Conservation (phyloP, 805 yeast species). For the Isabelozyma gotoi region DNA sequence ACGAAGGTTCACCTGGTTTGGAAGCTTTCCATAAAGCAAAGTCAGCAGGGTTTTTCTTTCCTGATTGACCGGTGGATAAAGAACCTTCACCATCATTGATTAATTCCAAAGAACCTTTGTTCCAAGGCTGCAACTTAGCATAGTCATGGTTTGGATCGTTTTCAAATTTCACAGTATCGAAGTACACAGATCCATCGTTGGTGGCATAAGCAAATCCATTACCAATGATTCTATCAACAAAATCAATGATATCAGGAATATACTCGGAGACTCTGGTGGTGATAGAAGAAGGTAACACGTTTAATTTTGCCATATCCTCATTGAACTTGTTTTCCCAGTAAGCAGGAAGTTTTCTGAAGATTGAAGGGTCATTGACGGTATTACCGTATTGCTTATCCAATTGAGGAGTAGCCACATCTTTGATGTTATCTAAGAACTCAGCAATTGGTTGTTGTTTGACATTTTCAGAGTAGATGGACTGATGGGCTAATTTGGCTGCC, state of each 20-base stretch:
- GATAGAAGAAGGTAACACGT: constrained; percentile 80
- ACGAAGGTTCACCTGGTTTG: constrained; percentile 95
- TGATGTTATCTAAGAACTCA: constrained; percentile 50
- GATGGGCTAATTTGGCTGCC: constrained; percentile 55
- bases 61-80: constrained; percentile 49
- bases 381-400: constrained; percentile 75
- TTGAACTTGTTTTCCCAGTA: constrained; percentile 87
- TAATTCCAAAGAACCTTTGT: constrained; percentile 80
- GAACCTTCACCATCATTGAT: constrained; percentile 96
- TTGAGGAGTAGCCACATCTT: constrained; percentile 72
- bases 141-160: constrained; percentile 69
- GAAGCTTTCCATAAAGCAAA: constrained; percentile 97
- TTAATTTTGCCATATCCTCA: constrained; percentile 79
- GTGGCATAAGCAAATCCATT: constrained; percentile 87
- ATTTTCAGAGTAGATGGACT: constrained; percentile 35
- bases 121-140: constrained; percentile 98
- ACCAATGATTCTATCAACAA: constrained; percentile 68
- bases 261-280: constrained; percentile 96
- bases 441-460: constrained; percentile 21
- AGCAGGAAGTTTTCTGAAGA: constrained; percentile 80
- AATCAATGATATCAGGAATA: constrained; percentile 85
- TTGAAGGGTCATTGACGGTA: constrained; percentile 76
- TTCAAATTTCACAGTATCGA: constrained; percentile 85
- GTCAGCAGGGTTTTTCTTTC: constrained; percentile 76
- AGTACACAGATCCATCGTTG: constrained; percentile 91